Conservation (phyloP, 495 filamentous ascomycete species). For the Podospora australis region DNA sequence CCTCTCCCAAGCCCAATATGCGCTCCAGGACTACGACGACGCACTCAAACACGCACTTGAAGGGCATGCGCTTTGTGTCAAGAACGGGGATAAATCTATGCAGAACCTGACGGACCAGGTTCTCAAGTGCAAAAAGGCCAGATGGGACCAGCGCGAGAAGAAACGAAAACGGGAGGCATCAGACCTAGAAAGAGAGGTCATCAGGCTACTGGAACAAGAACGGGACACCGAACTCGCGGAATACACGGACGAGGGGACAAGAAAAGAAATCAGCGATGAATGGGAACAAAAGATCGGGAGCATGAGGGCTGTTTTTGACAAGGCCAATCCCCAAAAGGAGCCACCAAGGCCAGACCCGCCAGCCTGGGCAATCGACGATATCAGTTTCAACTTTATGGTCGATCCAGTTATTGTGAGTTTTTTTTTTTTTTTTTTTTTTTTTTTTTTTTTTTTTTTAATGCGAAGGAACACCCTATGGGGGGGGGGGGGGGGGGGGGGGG, state of each 20-base stretch:
- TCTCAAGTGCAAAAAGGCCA: constrained; percentile 70
- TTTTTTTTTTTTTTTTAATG: too few relatives aligned
- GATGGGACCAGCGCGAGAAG: constrained; percentile 56
- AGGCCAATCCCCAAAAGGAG: constrained; percentile 42
- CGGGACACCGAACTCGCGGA: constrained; percentile 22
- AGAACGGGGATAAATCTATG: constrained; percentile 52
- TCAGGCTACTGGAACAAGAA: constrained; percentile 32
- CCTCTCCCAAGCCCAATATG: constrained; percentile 76
- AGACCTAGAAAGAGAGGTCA: constrained; percentile 52
- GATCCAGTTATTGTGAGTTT: constrained; percentile 71
- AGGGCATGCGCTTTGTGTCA: constrained; percentile 68
- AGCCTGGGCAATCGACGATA: constrained; percentile 82
- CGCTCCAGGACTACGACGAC: constrained; percentile 64
- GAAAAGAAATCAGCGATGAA: constrained; percentile 47
- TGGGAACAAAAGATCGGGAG: constrained; percentile 55
- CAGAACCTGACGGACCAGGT: constrained; percentile 61
- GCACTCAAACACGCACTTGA: constrained; percentile 63
- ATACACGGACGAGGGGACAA: constrained; percentile 37
- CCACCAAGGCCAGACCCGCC: constrained; percentile 66
- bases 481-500: too few relatives aligned
- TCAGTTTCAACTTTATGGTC: constrained; percentile 87
- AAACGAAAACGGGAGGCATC: constrained; percentile 36
- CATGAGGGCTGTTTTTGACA: constrained; percentile 55
- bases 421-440: constrained; percentile 3
- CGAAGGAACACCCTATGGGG: too few relatives aligned